These are phyloP conservation scores for Hanseniaspora guilliermondii DNA, from an alignment of 805 yeast species.

Conservation along the genomic window DNA sequence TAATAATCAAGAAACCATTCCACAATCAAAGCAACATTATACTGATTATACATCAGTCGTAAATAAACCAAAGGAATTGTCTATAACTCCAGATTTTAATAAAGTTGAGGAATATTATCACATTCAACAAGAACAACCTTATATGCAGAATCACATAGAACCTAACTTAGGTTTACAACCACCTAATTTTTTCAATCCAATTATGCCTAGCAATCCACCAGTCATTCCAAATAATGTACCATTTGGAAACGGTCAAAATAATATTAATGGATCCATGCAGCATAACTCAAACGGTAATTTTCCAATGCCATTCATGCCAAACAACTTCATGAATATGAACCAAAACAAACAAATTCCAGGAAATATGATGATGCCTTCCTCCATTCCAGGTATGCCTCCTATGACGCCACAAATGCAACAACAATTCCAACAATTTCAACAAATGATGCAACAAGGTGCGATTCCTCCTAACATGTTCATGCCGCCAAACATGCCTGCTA, in stretches of 20 bases:
- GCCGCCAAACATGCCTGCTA: constrained; percentile 1
- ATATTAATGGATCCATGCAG: constrained; percentile 8
- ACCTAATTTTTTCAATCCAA: constrained; percentile 18
- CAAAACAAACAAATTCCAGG: background rate
- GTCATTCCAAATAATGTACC: background rate
- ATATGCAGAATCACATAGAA: background rate
- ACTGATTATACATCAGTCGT: background rate
- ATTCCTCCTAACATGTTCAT: constrained; percentile 5
- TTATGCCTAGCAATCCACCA: constrained; percentile 13
- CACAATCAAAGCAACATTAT: constrained; percentile 2
- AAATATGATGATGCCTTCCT: constrained; percentile 5
- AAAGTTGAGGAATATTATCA: constrained; percentile 15
- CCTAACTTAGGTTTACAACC: constrained; percentile 15
- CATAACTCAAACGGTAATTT: background rate
- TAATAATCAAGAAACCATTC: constrained; percentile 18
- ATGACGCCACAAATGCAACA: constrained; percentile 6
- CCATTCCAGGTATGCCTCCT: background rate
- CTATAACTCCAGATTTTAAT: constrained; percentile 15
- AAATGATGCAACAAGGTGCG: constrained; percentile 8
- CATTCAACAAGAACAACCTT: constrained; percentile 16
- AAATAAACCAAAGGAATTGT: background rate
- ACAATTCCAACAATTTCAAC: constrained; percentile 13
- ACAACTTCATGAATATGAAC: background rate
- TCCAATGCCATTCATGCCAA: constrained; percentile 11
- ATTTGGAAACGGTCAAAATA: constrained; percentile 16